A percentile compares a stretch with the other conserved stretches of the same genome.
These are phyloP conservation scores for Tephrocybe sp. DNA, from an alignment of 768 basidiomycete genomes.

Conservation along the genomic window DNA sequence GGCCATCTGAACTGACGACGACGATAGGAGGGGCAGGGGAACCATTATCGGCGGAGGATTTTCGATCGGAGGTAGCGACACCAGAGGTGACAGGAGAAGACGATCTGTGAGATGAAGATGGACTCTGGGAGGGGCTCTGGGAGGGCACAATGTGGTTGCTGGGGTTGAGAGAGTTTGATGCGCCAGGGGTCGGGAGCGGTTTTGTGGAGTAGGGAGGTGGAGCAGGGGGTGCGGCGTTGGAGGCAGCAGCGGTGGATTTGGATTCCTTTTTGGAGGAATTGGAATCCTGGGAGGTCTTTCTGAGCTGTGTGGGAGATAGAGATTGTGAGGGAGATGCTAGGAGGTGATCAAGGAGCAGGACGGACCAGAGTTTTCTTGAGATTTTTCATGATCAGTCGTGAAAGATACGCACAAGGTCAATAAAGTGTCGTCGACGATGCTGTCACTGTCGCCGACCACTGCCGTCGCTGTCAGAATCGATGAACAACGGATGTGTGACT, in stretches of 20 bases:
- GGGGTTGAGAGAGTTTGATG: conserved; percentile 37
- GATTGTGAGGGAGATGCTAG: conserved; percentile 20
- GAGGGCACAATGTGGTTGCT: conserved; percentile 33
- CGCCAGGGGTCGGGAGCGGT: conserved; percentile 56
- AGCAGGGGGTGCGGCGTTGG: conserved; percentile 46
- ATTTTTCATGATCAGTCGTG: conserved; percentile 63
- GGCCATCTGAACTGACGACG: conserved; percentile 76
- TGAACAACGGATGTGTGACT: conserved; percentile 33
- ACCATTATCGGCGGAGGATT: conserved; percentile 46
- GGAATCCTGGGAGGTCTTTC: conserved; percentile 67
- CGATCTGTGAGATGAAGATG: conserved; percentile 43
- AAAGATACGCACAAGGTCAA: conserved; percentile 11
- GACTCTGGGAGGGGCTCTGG: conserved; percentile 40
- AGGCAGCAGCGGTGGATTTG: conserved; percentile 40
- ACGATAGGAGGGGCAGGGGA: conserved; percentile 79
- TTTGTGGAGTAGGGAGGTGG: conserved; percentile 68
- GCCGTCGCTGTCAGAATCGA: conserved; percentile 37
- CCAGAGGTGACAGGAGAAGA: conserved; percentile 38
- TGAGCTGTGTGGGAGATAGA: conserved; percentile 45
- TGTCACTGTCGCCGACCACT: conserved; percentile 17
- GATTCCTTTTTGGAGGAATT: conserved; percentile 70
- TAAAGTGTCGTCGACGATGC: conserved; percentile 14
- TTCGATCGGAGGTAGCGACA: conserved; percentile 55
- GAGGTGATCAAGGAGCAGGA: conserved; percentile 20
- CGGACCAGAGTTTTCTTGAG: conserved; percentile 81